Evolutionary conservation across 129 eudicot species (phyloP), one percentile per base, ranked within the genome.

Genomic region (Arctium minus): DNA sequence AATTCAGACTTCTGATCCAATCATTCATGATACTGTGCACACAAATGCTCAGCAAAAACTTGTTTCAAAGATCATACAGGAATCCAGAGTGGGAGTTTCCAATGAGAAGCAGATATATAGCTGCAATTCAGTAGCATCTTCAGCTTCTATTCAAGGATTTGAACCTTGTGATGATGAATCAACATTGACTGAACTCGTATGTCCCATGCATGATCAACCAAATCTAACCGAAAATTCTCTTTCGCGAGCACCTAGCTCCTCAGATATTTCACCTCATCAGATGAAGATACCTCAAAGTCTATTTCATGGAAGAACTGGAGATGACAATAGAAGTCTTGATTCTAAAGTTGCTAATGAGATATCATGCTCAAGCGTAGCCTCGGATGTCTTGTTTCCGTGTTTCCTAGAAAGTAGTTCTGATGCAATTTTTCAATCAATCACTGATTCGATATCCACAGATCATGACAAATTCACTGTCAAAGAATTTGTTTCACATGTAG

Each of bases 391-490:
- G 4, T 53, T 70, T 15, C 76, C 32, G 32, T 32, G 22, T 17
- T 77, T 80, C 8, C 74, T 69, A 35, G 88, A 85, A 65, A 6
- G 81, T 56, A 79, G 71, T 40, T 76, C 81, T 78, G 88, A 82
- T 72, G 76, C 77, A 31, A 31, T 78, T 76, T 68, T 87, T 36
- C 70, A 69, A 53, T 79, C 86, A 60, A 82, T 81, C 70, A 76
- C 79, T 18, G 46, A 80, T 75, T 86, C 89, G 29, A 73, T 80
- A 69, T 81, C 85, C 22, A 39, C 44, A 12, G 87, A 83, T 86
- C 92, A 92, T 85, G 93, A 93, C 77, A 86, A 91, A 82, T 92
- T 91, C 82, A 89, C 91, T 32, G 92, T 86, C 7, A 88, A 87
- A 84, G 93, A 92, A 79, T 85, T 83, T 27, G 37, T 85, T 30